phyloP scores from a whole-genome alignment of 352 stramenopile genomes.

The Phytophthora cryptogea region DNA sequence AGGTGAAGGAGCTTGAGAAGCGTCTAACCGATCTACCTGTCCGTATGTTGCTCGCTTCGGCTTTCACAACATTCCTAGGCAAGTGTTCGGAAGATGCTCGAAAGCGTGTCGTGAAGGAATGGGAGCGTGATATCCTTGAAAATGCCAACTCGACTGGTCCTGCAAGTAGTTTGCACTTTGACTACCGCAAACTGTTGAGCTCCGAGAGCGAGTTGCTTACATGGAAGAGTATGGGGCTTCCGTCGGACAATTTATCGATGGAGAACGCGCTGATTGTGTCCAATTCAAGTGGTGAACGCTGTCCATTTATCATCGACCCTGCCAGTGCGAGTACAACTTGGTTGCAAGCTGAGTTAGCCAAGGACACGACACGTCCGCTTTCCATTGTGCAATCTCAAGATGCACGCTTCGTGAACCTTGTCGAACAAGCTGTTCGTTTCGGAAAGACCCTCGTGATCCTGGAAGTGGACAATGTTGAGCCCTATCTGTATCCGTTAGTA shows the following conservation, averaged over 20 bases:
- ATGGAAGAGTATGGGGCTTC: conserved; percentile 93
- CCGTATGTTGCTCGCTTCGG: conserved; percentile 90
- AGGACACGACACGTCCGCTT: conserved; percentile 83
- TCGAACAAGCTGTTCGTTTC: conserved; percentile 95
- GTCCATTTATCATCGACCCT: conserved; percentile 96
- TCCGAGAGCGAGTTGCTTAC: conserved; percentile 93
- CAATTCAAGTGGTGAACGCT: conserved; percentile 70
- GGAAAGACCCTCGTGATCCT: conserved; percentile 95
- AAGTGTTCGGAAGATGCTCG: conserved; percentile 91
- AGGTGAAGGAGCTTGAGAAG: conserved; percentile 85
- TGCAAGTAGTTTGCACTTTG: conserved; percentile 52
- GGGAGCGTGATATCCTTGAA: conserved; percentile 75
- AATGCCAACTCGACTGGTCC: conserved; percentile 26
- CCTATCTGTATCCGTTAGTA: conserved; percentile 93
- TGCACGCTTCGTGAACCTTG: conserved; percentile 87
- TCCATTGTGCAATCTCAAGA: conserved; percentile 90
- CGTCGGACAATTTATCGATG: conserved; percentile 92
- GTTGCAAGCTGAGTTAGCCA: conserved; percentile 90
- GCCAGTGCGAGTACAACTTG: conserved; percentile 87
- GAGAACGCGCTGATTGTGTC: conserved; percentile 94
- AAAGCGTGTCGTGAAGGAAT: conserved; percentile 71
- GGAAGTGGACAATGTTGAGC: conserved; percentile 92
- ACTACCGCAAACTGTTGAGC: conserved; percentile 89
- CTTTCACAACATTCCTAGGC: conserved; percentile 94
- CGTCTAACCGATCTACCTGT: conserved; percentile 86